Evolutionary conservation across 2,329 filamentous ascomycete species (phyloP), one percentile per base, ranked within the genome.

Genomic region (Chaetothyriales sp.): DNA sequence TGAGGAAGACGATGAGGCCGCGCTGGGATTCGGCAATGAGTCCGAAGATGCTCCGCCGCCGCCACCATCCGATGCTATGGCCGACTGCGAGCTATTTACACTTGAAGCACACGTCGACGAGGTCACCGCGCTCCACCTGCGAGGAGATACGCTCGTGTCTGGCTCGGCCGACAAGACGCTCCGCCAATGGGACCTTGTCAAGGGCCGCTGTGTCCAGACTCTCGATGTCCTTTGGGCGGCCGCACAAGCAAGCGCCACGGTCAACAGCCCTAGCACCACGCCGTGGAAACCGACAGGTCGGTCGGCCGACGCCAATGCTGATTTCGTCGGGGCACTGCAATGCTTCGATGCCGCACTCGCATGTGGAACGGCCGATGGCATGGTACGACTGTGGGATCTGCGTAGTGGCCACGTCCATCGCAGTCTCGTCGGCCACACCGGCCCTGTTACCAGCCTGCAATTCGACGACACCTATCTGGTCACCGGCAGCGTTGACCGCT

Each of bases 201-300:
- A 89, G 65, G 92, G 92, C n/a, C 84, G 92, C 47, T 96, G 92
- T 66, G 86, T 98, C 49, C 92, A 98, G 68, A 98, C 92, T 2
- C 73, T 98, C 47, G 92, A 98, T 67, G 90, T 98, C 5, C 84
- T 98, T 65, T 98, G 92, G 92, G 92, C 92, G 8, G 89, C 92
- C 3, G 89, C 92, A 2, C 89, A 95, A 69, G 86, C 87, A 10
- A 85, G 81, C 8, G 79, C 81, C 42, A 81, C 78, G 4, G 75
- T 86, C 50, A 76, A 75, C 48, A 52, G 49, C 19, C 44, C 51
- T 39, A 51, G 53, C 42, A 74, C 77, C 42, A 74, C 77, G 1
- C 71, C 72, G 53, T 96, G 89, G 89, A 78, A 86, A 55, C 82
- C 84, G 48, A 75, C 70, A 6, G 69, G 71, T 48, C 80, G 85